Conservation (phyloP, 768 basidiomycete genomes). For the Collybia mongolica region DNA sequence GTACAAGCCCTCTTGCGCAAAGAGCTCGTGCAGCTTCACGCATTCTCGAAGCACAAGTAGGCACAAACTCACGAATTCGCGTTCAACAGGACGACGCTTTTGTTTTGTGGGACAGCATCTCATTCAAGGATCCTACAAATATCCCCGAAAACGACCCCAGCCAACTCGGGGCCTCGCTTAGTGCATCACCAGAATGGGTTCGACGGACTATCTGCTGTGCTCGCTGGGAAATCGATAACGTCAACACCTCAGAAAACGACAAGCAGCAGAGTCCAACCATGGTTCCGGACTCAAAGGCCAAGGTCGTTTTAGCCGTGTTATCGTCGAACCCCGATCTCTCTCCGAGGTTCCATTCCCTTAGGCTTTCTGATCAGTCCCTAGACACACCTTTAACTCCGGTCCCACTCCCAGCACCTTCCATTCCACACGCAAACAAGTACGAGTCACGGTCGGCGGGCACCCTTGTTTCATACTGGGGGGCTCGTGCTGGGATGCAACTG, state of each 20-base stretch:
- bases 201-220: constrained; percentile 83
- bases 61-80: constrained; percentile 75
- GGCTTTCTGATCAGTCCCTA: constrained; percentile 22
- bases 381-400: constrained; percentile 47
- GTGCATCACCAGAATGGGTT: constrained; percentile 76
- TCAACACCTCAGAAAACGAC: constrained; percentile 24
- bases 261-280: constrained; percentile 7
- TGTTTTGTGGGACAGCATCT: constrained; percentile 76
- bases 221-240: constrained; percentile 68
- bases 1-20: constrained; percentile 72
- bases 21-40: constrained; percentile 87
- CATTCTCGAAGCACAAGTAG: constrained; percentile 85
- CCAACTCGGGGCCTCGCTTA: constrained; percentile 17
- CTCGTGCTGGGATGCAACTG: constrained; percentile 54
- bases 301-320: constrained; percentile 63
- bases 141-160: constrained; percentile 15
- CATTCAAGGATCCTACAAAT: constrained; percentile 38
- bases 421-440: constrained; percentile 49
- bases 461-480: constrained; percentile 68
- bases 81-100: constrained; percentile 84
- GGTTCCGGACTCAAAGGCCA: constrained; percentile 28
- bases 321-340: constrained; percentile 33
- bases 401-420: constrained; percentile 61
- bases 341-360: constrained; percentile 21
- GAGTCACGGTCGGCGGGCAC: constrained; percentile 66